Base-by-base conservation (phyloP, 495 filamentous ascomycete species). In the Gamarada debralockiae region DNA sequence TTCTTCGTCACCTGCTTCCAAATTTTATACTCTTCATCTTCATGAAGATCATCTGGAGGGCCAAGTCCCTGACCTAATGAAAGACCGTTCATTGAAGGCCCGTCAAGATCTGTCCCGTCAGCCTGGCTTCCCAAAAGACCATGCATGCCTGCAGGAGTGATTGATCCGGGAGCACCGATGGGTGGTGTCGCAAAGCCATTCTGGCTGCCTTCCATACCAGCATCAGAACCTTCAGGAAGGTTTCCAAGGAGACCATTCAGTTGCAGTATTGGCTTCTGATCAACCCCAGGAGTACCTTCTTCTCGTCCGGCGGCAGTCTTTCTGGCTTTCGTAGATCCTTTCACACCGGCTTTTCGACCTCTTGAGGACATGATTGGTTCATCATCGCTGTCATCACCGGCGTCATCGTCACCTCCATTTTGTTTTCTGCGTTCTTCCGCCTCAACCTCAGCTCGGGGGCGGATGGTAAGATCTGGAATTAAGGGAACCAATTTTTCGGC, bases 1-100 rank as follows among this genome's bases (percentile, higher is more conserved):
- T 95, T 96, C 69, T 97, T 97, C 2, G 93, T 99, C 33, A 96
- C 89, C 66, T 95, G 92, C 73, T 97, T 99, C 93, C 93, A 99
- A 36, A 91, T 88, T 64, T 95, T 95, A 72, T 92, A 96, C 59
- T 95, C 92, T 1, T 89, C 81, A 59, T 97, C 92, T 56, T 96
- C 79, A 43, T 67, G 75, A 3, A 65, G 70, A 56, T 81, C 73
- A 31, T 80, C 75, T 5, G 75, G 76, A 20, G 76, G 71, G 12
- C 70, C 71, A 44, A 79, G 66, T 5, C 75, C 76, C 43, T 77
- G 73, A 24, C 70, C 73, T 18, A 83, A 57, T 2, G 75, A 70
- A 57, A 86, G 74, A 22, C 81, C 82, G 55, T 79, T 85, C 25
- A 84, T 69, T 12, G 81, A 80, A 7, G 80, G 76, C 6, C 79